A percentile compares a stretch with the other conserved stretches of the same genome.
These are phyloP conservation scores for Claviceps sorghi DNA, from an alignment of 2,329 filamentous ascomycete genomes.

Conservation along the genomic window DNA sequence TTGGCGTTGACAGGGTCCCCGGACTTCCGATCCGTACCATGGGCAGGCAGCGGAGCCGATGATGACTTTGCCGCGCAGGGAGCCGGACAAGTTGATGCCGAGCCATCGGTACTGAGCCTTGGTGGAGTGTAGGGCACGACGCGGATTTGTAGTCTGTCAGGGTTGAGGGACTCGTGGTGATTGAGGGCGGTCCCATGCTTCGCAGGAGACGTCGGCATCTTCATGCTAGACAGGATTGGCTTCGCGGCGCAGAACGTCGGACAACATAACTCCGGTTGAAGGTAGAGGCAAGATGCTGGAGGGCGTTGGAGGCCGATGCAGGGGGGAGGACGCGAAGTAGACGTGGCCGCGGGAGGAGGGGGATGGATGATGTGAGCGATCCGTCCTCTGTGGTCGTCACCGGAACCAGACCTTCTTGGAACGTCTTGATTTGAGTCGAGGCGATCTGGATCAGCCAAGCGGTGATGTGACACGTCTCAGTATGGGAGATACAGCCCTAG, in stretches of 20 bases:
- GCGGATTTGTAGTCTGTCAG: slow-evolving; percentile 21
- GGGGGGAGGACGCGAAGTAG: not conserved
- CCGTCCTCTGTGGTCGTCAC: not conserved
- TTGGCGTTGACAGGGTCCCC: not conserved
- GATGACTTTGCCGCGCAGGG: slow-evolving; percentile 11
- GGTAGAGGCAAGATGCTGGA: not conserved
- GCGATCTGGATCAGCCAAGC: not conserved
- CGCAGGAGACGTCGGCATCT: not conserved
- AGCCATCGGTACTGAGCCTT: slow-evolving; percentile 19
- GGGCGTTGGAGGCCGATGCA: not conserved
- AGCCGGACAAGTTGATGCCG: slow-evolving; percentile 12
- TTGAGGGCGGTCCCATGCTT: not conserved
- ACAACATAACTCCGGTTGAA: slow-evolving; percentile 1
- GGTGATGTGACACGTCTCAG: not conserved
- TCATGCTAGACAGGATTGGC: slow-evolving; percentile 3
- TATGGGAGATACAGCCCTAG: not conserved
- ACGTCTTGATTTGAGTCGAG: not conserved
- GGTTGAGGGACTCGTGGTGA: not conserved
- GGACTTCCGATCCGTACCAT: not conserved
- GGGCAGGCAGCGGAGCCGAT: not conserved
- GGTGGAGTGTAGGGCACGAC: slow-evolving; percentile 25
- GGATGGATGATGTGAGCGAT: no score
- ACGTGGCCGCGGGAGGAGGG: not conserved
- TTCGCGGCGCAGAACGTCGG: not conserved
- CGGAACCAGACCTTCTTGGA: not conserved